A percentile compares a stretch with the other conserved stretches of the same genome.
Evolutionary conservation across 306 rosid species (phyloP).

Genomic region (Mucuna pruriens): DNA sequence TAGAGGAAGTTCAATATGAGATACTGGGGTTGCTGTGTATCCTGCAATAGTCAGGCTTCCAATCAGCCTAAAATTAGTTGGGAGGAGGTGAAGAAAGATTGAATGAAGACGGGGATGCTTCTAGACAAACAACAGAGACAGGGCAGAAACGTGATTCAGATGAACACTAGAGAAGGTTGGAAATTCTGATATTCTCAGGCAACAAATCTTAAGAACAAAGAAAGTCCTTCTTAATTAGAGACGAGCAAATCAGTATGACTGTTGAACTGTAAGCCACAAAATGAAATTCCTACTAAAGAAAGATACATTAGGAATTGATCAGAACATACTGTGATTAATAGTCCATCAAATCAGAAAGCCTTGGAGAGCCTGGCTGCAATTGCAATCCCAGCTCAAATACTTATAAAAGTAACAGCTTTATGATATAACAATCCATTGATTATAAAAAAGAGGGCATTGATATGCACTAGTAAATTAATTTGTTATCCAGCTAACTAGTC

Average conservation of each 20-base stretch:
- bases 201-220: neutral
- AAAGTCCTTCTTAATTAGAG: neutral
- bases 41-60: neutral
- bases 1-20: neutral
- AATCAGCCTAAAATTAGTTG: neutral
- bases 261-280: neutral
- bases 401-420: constrained; percentile 11
- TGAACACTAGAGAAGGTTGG: neutral
- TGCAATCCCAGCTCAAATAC: constrained; percentile 13
- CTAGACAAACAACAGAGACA: neutral
- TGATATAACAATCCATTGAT: neutral
- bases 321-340: constrained; percentile 11
- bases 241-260: neutral
- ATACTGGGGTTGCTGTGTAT: neutral
- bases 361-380: neutral
- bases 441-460: constrained; percentile 6
- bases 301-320: neutral
- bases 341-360: constrained; percentile 3
- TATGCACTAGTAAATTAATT: constrained; percentile 6
- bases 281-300: constrained; percentile 2
- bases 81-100: neutral
- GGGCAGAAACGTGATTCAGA: neutral
- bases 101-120: neutral
- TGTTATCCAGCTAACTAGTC: neutral
- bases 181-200: neutral